Evolutionary conservation across 257 asterid genomes (phyloP), one percentile per base, ranked within the genome.

Genomic region (Solanum chmielewskii): DNA sequence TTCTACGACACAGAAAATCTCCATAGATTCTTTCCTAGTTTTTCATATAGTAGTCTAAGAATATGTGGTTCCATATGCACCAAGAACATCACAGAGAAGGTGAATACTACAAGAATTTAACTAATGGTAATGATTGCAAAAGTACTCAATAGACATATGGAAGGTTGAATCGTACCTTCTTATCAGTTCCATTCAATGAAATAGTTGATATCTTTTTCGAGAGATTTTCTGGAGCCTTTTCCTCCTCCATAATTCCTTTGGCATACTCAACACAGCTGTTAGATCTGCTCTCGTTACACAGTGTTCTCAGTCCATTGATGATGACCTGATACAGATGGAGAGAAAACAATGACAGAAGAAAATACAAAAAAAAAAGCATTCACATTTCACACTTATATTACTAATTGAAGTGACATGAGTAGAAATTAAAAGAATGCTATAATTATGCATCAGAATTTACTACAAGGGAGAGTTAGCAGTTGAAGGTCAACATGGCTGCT

Each of bases 181-280:
- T 93, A 82, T 93, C 92, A 66, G 93, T 91, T 91, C 94, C 96
- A 84, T 90, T 89, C 76, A 97, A 88, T 84, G 99, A 94, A 82
- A 97, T 92, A 52, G 86, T 90, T 2, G 97, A 92, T 47, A 97
- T 93, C 92, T 92, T 93, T 69, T 92, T 92, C 6, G 98, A 94
- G 70, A 96, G 96, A 91, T 91, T 91, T 86, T 96, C 98, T 0
- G 98, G 97, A 91, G 94, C 98, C 89, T 93, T 92, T 93, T 94
- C 98, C 90, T 93, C 98, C 91, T 96, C 99, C 94, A 94, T 94
- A 88, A 95, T 89, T 83, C 94, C 98, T 68, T 93, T 91, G 85
- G 98, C 99, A 70, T 96, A 98, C 93, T 96, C 99, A 90, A 94
- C 91, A 74, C 98, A 96, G 88, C 93, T 94, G 90, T 89, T 93